Conservation (phyloP, 441 rosid species). For the Rhodomyrtus psidioides region DNA sequence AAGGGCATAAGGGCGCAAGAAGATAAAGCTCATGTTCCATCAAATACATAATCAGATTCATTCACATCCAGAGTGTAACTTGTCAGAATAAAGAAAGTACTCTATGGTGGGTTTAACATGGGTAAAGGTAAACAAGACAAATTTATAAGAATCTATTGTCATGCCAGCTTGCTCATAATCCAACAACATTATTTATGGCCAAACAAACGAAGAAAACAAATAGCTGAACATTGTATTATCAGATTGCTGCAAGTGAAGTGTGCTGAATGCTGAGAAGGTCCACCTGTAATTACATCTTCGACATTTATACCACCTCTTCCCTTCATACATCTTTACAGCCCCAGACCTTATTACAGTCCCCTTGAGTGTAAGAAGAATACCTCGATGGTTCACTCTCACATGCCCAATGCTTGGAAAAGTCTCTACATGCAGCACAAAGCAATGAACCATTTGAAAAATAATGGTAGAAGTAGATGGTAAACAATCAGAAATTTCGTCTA, state of each 20-base stretch:
- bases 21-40: background rate
- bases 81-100: background rate
- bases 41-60: background rate
- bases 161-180: background rate
- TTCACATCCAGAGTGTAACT: background rate
- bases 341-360: constrained; percentile 94
- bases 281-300: constrained; percentile 78
- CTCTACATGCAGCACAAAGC: constrained; percentile 29
- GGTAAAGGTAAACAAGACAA: background rate
- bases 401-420: constrained; percentile 87
- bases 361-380: constrained; percentile 72
- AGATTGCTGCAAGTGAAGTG: background rate
- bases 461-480: background rate
- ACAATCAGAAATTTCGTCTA: background rate
- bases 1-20: background rate
- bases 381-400: constrained; percentile 83
- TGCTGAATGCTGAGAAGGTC: background rate
- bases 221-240: background rate
- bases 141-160: background rate
- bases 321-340: constrained; percentile 89
- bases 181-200: background rate
- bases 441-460: constrained; percentile 2
- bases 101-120: background rate
- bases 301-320: constrained; percentile 77
- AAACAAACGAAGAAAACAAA: background rate